phyloP scores from a whole-genome alignment of 164 flowering plant genomes.

The Warburgia ugandensis region DNA sequence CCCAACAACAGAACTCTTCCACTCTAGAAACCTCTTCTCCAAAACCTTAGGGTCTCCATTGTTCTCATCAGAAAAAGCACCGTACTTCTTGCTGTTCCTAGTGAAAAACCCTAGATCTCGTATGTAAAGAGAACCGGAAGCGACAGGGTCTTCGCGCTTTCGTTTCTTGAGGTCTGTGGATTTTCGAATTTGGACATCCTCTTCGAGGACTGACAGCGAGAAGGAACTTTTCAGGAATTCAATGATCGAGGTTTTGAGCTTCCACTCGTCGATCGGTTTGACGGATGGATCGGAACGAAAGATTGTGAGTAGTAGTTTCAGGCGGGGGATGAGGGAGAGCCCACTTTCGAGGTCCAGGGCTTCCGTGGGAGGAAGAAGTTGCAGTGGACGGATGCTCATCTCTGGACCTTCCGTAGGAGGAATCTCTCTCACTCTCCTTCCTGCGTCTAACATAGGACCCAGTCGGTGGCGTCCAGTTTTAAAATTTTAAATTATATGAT shows the following conservation, averaged over 20 bases:
- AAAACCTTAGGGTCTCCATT: constrained; percentile 18
- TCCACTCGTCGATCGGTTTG: constrained; percentile 76
- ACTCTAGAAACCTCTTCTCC: constrained; percentile 59
- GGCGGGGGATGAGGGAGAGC: constrained; percentile 59
- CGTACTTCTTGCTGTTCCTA: constrained; percentile 6
- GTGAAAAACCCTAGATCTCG: constrained; percentile 68
- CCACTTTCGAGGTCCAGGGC: constrained; percentile 53
- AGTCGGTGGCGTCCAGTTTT: too few relatives aligned
- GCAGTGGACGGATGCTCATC: too few relatives aligned
- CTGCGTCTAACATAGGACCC: too few relatives aligned
- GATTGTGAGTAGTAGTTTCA: constrained; percentile 57
- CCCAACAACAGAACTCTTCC: constrained; percentile 49
- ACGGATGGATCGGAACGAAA: constrained; percentile 52
- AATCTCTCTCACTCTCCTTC: too few relatives aligned
- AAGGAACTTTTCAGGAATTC: constrained; percentile 51
- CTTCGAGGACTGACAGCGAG: constrained; percentile 46
- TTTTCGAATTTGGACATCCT: constrained; percentile 42
- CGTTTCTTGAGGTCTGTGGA: constrained; percentile 69
- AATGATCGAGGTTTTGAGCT: constrained; percentile 56
- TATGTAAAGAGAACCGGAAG: constrained; percentile 48
- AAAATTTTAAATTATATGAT: too few relatives aligned
- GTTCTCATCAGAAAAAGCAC: constrained; percentile 9
- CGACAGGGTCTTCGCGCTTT: constrained; percentile 81
- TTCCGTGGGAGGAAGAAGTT: constrained; percentile 45
- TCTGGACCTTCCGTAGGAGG: too few relatives aligned